Evolutionary conservation across 2,329 filamentous ascomycete species (phyloP), one percentile per base, ranked within the genome.

Genomic region (Atkinsonella hypoxylon): DNA sequence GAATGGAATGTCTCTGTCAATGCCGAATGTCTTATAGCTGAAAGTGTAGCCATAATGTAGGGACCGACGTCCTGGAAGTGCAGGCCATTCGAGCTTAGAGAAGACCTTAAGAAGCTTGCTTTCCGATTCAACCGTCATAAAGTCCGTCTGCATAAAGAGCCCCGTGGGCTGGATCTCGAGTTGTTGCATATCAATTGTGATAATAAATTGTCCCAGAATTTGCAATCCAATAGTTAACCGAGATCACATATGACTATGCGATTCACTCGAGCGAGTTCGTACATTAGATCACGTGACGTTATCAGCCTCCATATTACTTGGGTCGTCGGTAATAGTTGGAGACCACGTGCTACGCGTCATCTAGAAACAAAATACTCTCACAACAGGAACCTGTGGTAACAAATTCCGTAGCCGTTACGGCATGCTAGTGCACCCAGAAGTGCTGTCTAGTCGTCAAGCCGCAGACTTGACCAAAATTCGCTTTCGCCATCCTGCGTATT

Each of bases 21-120:
- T 69, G 1, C 72, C 74, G 53, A 79, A 79, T 1, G 76, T 79
- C 57, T 76, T 77, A 59, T 79, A 79, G 65, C 75, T 73, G 57
- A 79, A 79, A 0, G 73, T 76, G 58, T 78, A 76, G 48, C 76
- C 76, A 55, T 74, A 79, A 58, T 79, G 76, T 15, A 53, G 49
- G 18, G 52, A 53, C 5, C 52, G 49, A 22, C 52, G 49, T 15
- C 52, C 52, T 13, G 52, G 52, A 8, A 49, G 43, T 3, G 36
- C 18, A 0, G 52, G 52, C 52, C 52, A 53, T 12, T 51, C 47
- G 36, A 51, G 52, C 9, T 20, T 22, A 18, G 49, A 8, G n/a
- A 53, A 41, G 12, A 49, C 22, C 18, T 65, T 56, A 46, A 77
- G 58, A 2, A 77, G 70, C 1, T 60, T 50, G 26, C 60, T 56